A percentile compares a stretch with the other conserved stretches of the same genome.
These are phyloP conservation scores for Aquanectria penicillioides DNA, from an alignment of 2,329 filamentous ascomycete genomes.

Conservation along the genomic window DNA sequence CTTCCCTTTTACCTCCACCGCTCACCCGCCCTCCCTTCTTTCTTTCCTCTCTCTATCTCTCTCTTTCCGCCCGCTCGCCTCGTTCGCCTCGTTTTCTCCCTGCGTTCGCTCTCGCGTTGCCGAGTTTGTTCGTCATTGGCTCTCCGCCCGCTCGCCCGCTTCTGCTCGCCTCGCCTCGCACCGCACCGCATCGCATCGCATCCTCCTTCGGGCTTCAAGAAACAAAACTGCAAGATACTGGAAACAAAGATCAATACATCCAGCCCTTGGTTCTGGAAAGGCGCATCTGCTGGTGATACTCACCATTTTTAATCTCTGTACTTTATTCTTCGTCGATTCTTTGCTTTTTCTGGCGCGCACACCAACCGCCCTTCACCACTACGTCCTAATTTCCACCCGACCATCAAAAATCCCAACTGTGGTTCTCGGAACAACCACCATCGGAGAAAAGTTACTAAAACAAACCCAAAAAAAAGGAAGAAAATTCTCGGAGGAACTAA, in stretches of 20 bases:
- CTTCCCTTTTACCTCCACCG: slow-evolving; percentile 35
- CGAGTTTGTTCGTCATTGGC: slow-evolving; percentile 35
- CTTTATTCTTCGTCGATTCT: slow-evolving; percentile 43
- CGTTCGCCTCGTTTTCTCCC: slow-evolving; percentile 36
- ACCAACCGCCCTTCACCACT: slow-evolving; percentile 24
- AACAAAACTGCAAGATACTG: slow-evolving; percentile 31
- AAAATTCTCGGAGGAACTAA: slow-evolving; percentile 35
- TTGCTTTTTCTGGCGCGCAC: slow-evolving; percentile 34
- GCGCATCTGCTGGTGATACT: slow-evolving; percentile 43
- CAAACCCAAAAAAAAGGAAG: slow-evolving; percentile 38
- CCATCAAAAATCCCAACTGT: slow-evolving; percentile 37
- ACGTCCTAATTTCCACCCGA: slow-evolving; percentile 38
- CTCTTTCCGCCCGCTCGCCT: slow-evolving; percentile 41
- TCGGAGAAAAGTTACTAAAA: slow-evolving; percentile 31
- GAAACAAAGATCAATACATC: slow-evolving; percentile 35
- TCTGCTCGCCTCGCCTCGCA: slow-evolving; percentile 24
- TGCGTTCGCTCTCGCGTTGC: slow-evolving; percentile 33
- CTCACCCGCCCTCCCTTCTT: slow-evolving; percentile 43
- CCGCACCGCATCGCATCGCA: slow-evolving; percentile 11
- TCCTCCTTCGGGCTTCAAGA: slow-evolving; percentile 8
- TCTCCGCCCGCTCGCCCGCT: slow-evolving; percentile 22
- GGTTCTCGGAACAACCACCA: slow-evolving; percentile 29
- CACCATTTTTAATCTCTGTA: slow-evolving; percentile 42
- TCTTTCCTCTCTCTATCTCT: slow-evolving; percentile 44
- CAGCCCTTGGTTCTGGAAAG: slow-evolving; percentile 38